Evolutionary conservation across 208 protist genomes (phyloP), one percentile per base, ranked within the genome.

Genomic region (Leishmania gerbilli): DNA sequence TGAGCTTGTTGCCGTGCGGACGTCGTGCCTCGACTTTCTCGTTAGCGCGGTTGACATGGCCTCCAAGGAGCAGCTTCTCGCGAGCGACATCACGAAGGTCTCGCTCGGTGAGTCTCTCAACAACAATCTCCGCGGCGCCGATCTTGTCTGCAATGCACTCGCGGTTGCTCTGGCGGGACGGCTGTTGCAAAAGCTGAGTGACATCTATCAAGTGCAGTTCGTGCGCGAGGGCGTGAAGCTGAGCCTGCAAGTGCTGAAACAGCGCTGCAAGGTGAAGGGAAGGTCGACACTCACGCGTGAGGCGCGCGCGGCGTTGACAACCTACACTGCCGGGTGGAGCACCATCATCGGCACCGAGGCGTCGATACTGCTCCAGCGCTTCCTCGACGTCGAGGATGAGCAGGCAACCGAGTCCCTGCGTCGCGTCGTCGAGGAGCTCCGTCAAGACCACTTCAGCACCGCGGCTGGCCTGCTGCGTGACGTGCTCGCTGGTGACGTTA

Each of bases 161-260:
- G 96, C 85, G 15, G 81, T 98, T 15, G 78, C 79, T 17, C 79
- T 98, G 24, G 88, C 88, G 11, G 75, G 84, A 1, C 88, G 81
- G 49, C 89, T 98, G 24, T 64, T 98, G 13, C 78, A 92, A 19
- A 98, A 97, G 82, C 21, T 96, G 37, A 84, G 85, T 9, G 79
- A 84, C 31, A 79, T 90, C 15, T 98, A 94, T 72, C 77, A 77
- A 21, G 75, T 81, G 37, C 88, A 92, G 68, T 95, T 99, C 80
- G 83, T 94, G 24, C 91, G 95, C 64, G 95, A 98, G 77, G 96
- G 96, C 49, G 91, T 98, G 7, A 86, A 87, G 47, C 85, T 93
- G 74, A 82, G 81, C 4, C 78, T 97, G 47, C 64, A 82, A 68
- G 84, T 84, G 31, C 45, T 82, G 49, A 77, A 88, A 74, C 80